Evolutionary conservation across 768 basidiomycete species (phyloP), one percentile per base, ranked within the genome.

Genomic region (Dentipellis sp.): DNA sequence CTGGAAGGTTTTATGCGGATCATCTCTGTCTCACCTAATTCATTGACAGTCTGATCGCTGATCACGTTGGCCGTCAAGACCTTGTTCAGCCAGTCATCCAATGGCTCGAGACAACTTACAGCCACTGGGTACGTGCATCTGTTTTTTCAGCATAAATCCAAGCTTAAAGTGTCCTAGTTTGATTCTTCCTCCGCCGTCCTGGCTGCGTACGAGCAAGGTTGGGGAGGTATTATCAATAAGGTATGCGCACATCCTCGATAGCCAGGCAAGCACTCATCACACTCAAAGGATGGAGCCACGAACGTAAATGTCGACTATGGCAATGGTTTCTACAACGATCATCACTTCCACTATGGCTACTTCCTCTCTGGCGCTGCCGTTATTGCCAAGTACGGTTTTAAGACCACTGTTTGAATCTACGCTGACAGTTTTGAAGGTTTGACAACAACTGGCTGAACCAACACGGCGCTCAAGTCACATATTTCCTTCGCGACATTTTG

Each of bases 331-430:
- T 71, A 70, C 57, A 71, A 71, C 52, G 70, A 70, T 50, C 68
- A 71, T 46, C 69, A 70, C 52, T 71, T 71, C 59, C 70, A 71
- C 52, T 71, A 70, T 53, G 70, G 70, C 1, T 71, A 71, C 48
- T 62, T 70, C 59, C 65, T 71, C 6, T 56, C 65, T 12, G 67
- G 63, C 1, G 67, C 65, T 21, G 67, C 70, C 12, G 67, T 70
- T 5, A 64, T 71, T 34, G 69, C 69, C 1, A 69, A 65, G 66
- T 71, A 61, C 6, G 6, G 6, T 29, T 29, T 29, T 29, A 6
- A 29, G 29, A 29, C 29, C 3, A 6, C 6, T 3, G 29, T 29
- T 29, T 6, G 29, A 29, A 10, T 5, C 19, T 17, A 8, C 10
- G 21, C 37, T 48, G 21, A 23, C 40, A 38, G 19, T 22, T 14